Evolutionary conservation across 208 protist genomes (phyloP).

Genomic region (Leishmania gerbilli): DNA sequence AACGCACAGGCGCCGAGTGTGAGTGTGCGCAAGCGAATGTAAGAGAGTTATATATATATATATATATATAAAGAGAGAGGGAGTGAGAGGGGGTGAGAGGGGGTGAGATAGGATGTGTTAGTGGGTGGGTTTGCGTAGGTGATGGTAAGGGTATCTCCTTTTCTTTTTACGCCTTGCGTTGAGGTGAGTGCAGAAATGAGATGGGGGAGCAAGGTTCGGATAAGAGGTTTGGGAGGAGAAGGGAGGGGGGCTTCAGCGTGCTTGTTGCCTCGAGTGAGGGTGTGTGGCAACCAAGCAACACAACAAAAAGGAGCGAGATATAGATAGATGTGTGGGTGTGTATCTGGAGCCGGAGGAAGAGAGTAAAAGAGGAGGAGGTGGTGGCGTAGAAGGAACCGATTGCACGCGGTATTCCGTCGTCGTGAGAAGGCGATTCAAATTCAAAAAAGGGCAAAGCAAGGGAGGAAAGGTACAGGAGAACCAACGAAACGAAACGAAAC

Average conservation of each 20-base stretch:
- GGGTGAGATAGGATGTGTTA: background rate
- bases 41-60: background rate
- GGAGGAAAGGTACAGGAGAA: background rate
- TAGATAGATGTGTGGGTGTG: background rate
- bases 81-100: background rate
- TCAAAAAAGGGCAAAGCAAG: background rate
- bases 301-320: background rate
- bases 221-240: background rate
- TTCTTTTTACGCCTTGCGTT: background rate
- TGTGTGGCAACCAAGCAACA: background rate
- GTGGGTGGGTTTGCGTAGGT: background rate
- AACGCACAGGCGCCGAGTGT: background rate
- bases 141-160: background rate
- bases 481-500: background rate
- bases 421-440: background rate
- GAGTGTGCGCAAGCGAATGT: background rate
- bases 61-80: too few species aligned
- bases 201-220: background rate
- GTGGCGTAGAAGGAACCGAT: background rate
- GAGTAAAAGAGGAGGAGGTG: background rate
- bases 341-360: background rate
- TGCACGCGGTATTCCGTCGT: background rate
- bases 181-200: constrained; percentile 2
- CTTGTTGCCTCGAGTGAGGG: background rate
- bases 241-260: background rate